Base-by-base conservation (phyloP, 495 filamentous ascomycete species). In the Filosporella fistucella region DNA sequence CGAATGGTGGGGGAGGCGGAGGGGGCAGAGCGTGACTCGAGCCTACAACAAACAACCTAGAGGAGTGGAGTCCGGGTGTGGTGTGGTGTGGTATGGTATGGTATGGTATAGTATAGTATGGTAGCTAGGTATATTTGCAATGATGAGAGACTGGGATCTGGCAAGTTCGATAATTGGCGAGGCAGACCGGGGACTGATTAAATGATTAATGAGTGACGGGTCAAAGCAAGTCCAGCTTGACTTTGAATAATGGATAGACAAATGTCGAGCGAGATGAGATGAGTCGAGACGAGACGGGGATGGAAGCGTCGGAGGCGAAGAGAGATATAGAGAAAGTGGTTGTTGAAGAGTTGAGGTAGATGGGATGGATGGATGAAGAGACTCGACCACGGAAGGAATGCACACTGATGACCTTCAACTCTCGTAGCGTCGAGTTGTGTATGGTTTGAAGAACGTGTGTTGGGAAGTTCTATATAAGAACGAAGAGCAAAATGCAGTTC, bases 151-250 rank as follows among this genome's bases (percentile, higher is more conserved):
- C 57, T 45, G 47, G 57, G 57, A 45, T 54, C 23, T 25, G 43
- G 40, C 37, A 52, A 52, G 49, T 42, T 38, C 21, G 51, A 54
- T 49, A 34, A 61, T 61, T 58, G 58, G 55, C 58, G 56, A 54
- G 58, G n/a, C n/a, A n/a, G 35, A 59, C 55, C 52, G 36, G 55
- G 59, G 49, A 35, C 10, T 17, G 54, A 61, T 61, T 61, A 61
- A 61, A 54, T 60, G 44, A 58, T 50, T 54, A 62, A 57, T 58
- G 59, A 62, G 38, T 57, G 55, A 55, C 37, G 51, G 49, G 46
- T 51, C 56, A 52, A 62, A 54, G 52, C 52, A 61, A 62, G 59
- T 51, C 59, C 59, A 57, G 59, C 59, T 62, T 55, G 33, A 36
- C 55, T 57, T 60, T 58, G 52, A 38, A 43, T 34, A 45, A 40